Evolutionary conservation across 1,139 yeast species (phyloP), one percentile per base, ranked within the genome.

Genomic region (Hansenula sp.): DNA sequence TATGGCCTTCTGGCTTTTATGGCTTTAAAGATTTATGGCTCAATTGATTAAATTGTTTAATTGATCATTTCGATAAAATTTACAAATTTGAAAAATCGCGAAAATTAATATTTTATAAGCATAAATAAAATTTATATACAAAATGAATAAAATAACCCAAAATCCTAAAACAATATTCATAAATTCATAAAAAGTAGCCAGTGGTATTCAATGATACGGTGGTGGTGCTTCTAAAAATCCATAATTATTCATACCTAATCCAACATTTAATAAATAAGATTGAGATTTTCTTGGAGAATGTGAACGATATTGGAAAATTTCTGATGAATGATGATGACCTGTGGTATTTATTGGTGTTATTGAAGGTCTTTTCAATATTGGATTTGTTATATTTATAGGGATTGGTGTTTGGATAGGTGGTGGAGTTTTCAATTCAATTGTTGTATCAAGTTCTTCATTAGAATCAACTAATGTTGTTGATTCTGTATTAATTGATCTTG

Each of bases 261-360:
- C 55, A 29, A 49, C 44, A 29, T 40, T 44, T 27, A 44, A 26
- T 19, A 51, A 16, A 32, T 49, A 44, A 21, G 46, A 43, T 32
- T 49, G 53, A 2, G 56, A 52, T 34, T 51, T 50, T 31, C 49
- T 41, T 32, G 56, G 55, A n/a, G 55, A 50, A 24, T 39, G 42
- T 10, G 37, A 32, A 22, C 39, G 17, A 20, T 29, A 25, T 7
- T 26, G 17, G 13, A 17, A 17, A 5, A 35, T 31, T 5, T 13
- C 17, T 1, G 36, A 17, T n/a, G 19, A 26, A 25, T 24, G 12
- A 16, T 26, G 17, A 17, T 32, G 28, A 18, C n/a, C n/a, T n/a
- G n/a, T n/a, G n/a, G 31, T 13, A 17, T 32, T 28, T 8, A 29
- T 16, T 18, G 34, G 27, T 13, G 37, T 24, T 17, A 36, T 14